phyloP scores from a whole-genome alignment of 1,284 basidiomycete species.

The Cryptococcus sp. region DNA sequence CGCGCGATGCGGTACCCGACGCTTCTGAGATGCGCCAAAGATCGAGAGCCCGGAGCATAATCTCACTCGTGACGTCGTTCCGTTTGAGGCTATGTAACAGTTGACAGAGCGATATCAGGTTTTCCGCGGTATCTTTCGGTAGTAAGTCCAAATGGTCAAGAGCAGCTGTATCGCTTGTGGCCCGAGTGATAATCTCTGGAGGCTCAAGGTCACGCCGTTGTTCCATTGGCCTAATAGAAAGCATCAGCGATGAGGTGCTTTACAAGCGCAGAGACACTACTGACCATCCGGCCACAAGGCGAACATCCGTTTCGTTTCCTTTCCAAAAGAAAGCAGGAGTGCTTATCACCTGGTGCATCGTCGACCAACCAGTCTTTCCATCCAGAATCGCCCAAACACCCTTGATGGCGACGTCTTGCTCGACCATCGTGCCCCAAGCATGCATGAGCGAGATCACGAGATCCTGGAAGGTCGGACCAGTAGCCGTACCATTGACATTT shows the following conservation, averaged over 20 bases:
- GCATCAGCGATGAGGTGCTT: neutral
- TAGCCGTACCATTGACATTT: neutral
- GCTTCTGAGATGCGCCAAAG: constrained; percentile 59
- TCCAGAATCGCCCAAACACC: constrained; percentile 64
- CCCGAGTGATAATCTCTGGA: too few species aligned
- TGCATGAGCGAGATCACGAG: constrained; percentile 62
- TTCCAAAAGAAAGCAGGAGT: constrained; percentile 34
- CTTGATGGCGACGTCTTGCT: constrained; percentile 59
- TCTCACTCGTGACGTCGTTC: constrained; percentile 65
- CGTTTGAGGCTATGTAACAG: constrained; percentile 68
- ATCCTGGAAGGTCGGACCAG: constrained; percentile 57
- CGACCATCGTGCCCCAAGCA: constrained; percentile 72
- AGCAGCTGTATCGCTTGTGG: too few species aligned
- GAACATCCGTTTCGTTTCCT: constrained; percentile 21
- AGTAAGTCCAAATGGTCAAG: too few species aligned
- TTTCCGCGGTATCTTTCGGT: too few species aligned
- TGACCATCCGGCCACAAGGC: constrained; percentile 50
- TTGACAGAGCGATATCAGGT: constrained; percentile 58
- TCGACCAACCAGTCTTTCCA: constrained; percentile 56
- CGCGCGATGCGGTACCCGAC: constrained; percentile 51
- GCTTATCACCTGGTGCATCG: constrained; percentile 16
- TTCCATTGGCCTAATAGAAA: too few species aligned
- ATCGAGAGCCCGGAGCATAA: constrained; percentile 74
- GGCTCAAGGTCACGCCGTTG: too few species aligned
- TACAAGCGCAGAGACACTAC: constrained; percentile 17